phyloP scores from a whole-genome alignment of 306 rosid species.

The Vicia sativa region DNA sequence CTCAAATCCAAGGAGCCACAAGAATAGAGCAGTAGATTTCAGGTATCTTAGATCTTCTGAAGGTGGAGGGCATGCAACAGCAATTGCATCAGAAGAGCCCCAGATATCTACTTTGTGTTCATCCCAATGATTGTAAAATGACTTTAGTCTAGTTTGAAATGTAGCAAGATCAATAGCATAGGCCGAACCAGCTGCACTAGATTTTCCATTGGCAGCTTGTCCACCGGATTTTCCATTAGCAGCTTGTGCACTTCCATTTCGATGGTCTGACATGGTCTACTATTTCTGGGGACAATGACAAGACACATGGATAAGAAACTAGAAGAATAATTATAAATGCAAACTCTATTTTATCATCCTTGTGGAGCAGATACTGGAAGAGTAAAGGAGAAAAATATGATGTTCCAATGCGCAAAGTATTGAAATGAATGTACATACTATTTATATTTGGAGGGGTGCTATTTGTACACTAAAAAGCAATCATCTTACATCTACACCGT shows the following conservation, averaged over 20 bases:
- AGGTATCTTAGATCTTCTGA: conserved; percentile 91
- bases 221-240: conserved; percentile 61
- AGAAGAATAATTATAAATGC: not conserved
- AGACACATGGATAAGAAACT: conserved; percentile 21
- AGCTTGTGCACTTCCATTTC: conserved; percentile 70
- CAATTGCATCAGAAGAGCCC: conserved; percentile 76
- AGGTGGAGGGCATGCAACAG: conserved; percentile 75
- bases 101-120: conserved; percentile 63
- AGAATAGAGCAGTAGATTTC: conserved; percentile 81
- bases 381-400: not conserved
- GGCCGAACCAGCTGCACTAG: conserved; percentile 50
- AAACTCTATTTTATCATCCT: not conserved
- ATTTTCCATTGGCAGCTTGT: conserved; percentile 65
- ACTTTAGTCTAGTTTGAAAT: conserved; percentile 63
- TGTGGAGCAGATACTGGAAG: not conserved
- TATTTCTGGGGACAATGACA: conserved; percentile 10
- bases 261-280: conserved; percentile 71
- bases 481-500: no score
- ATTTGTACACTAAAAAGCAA: no score
- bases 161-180: conserved; percentile 68
- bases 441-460: conserved; percentile 21
- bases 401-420: conserved; percentile 4
- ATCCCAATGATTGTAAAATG: conserved; percentile 72
- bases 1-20: conserved; percentile 90
- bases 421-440: not conserved